phyloP scores from a whole-genome alignment of 2,329 filamentous ascomycete species.

The Sclerotiophoma versabilis region DNA sequence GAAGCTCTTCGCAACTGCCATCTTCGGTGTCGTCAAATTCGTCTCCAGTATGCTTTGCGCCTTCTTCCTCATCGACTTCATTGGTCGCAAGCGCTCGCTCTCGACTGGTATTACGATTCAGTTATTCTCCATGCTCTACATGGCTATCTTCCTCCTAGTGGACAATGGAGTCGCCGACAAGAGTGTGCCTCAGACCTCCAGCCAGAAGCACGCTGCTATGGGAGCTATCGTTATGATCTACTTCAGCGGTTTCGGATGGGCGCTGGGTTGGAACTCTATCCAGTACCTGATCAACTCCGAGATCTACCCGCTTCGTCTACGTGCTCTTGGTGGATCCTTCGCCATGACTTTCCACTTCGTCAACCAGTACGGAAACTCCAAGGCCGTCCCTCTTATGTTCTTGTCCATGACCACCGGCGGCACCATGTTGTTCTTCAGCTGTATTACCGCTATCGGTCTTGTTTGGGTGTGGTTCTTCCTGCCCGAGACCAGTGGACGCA shows the following conservation, averaged over 20 bases:
- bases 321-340: conserved; percentile 73
- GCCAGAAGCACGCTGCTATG: conserved; percentile 64
- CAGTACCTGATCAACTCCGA: conserved; percentile 82
- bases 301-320: conserved; percentile 76
- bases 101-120: conserved; percentile 58
- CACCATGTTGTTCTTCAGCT: conserved; percentile 79
- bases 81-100: conserved; percentile 71
- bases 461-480: conserved; percentile 76
- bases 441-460: conserved; percentile 71
- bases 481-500: conserved; percentile 72
- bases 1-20: conserved; percentile 74
- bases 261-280: conserved; percentile 71
- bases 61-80: conserved; percentile 79
- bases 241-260: conserved; percentile 50
- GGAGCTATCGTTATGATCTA: conserved; percentile 74
- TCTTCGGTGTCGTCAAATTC: conserved; percentile 74
- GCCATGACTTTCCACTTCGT: conserved; percentile 82
- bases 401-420: conserved; percentile 66
- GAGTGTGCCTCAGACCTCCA: conserved; percentile 55
- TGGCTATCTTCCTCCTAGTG: conserved; percentile 64
- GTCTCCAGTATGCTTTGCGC: conserved; percentile 71
- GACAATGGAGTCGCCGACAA: conserved; percentile 64
- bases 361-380: conserved; percentile 79
- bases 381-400: conserved; percentile 77
- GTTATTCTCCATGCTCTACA: conserved; percentile 61